Evolutionary conservation across 192 early-diverging fungal species (phyloP).

Genomic region (Linnemannia exigua): DNA sequence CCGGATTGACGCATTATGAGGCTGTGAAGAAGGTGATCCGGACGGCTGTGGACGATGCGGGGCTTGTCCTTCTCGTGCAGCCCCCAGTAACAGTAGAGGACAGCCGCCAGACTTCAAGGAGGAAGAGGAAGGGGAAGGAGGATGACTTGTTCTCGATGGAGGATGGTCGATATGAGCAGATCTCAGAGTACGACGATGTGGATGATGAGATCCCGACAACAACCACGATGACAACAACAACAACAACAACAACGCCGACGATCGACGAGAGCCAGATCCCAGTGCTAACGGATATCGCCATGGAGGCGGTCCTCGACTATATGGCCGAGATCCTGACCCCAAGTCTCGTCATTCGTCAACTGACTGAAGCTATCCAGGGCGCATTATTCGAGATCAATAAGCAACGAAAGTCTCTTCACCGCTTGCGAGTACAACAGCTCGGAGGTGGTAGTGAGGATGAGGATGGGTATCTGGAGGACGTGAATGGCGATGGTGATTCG

Average conservation of each 20-base stretch:
- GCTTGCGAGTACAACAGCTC: neutral
- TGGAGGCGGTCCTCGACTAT: slow-evolving; percentile 37
- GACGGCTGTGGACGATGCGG: slow-evolving; percentile 38
- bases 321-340: slow-evolving; percentile 38
- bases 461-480: neutral
- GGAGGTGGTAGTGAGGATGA: neutral
- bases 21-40: slow-evolving; percentile 16
- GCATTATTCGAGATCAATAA: slow-evolving; percentile 25
- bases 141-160: neutral
- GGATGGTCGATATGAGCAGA: neutral
- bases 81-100: neutral
- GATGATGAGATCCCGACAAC: neutral
- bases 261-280: slow-evolving; percentile 44
- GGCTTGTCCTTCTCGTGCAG: neutral
- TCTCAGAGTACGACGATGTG: neutral
- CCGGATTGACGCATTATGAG: slow-evolving; percentile 19
- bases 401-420: neutral
- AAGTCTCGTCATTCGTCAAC: slow-evolving; percentile 33
- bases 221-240: neutral
- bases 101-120: no score
- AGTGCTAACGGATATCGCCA: slow-evolving; percentile 25
- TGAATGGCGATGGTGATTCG: neutral
- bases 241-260: neutral
- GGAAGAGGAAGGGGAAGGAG: neutral
- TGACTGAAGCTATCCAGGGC: slow-evolving; percentile 35